These are phyloP conservation scores for Rutstroemia sp. DNA, from an alignment of 2,329 filamentous ascomycete species.

Conservation along the genomic window DNA sequence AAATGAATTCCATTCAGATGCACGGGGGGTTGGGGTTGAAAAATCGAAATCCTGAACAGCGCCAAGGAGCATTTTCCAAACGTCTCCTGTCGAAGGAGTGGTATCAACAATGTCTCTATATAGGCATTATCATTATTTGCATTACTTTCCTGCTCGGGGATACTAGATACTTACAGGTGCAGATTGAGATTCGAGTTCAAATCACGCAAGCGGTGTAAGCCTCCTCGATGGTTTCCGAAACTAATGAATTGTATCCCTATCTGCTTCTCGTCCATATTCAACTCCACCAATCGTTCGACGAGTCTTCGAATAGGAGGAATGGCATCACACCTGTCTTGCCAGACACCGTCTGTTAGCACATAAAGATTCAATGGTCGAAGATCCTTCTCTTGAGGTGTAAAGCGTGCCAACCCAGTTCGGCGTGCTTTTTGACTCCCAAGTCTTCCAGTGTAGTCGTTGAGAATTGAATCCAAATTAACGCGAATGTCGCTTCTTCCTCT, in stretches of 20 bases:
- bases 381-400: neutral
- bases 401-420: neutral
- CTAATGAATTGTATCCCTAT: neutral
- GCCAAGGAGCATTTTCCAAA: slow-evolving; percentile 15
- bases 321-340: slow-evolving; percentile 5
- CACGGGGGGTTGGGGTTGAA: too few species aligned
- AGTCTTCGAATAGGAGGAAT: neutral
- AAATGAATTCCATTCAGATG: too few species aligned
- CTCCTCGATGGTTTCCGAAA: neutral
- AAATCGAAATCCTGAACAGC: neutral
- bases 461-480: neutral
- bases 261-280: neutral
- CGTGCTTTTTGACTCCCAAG: neutral
- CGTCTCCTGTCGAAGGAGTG: slow-evolving; percentile 7
- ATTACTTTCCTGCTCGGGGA: neutral
- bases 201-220: neutral
- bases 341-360: slow-evolving; percentile 13
- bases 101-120: slow-evolving; percentile 13
- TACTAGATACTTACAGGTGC: neutral
- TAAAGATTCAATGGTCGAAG: slow-evolving; percentile 10
- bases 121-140: neutral
- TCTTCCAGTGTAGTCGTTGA: slow-evolving; percentile 7
- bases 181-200: neutral
- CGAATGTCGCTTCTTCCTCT: slow-evolving; percentile 8
- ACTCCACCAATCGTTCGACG: slow-evolving; percentile 5